Evolutionary conservation across 129 eudicot genomes (phyloP).

Genomic region (Pittosporum tobira): DNA sequence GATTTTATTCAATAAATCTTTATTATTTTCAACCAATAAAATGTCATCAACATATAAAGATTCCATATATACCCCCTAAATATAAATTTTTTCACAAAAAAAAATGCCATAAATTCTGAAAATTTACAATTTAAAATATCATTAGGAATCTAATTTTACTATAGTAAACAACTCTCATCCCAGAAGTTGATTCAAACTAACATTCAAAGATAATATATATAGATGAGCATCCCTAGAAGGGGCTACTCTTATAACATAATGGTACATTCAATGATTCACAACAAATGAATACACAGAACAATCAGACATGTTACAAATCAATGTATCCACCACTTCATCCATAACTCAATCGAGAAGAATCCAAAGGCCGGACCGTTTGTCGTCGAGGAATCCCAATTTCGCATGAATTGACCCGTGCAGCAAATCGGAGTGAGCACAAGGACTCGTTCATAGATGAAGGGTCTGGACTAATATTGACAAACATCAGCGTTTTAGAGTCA

Average conservation of each 20-base stretch:
- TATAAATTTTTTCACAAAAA: too few species aligned
- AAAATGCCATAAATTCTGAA: not conserved
- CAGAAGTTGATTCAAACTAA: not conserved
- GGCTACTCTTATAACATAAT: not conserved
- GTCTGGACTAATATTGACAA: slow-evolving; percentile 59
- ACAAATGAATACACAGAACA: slow-evolving; percentile 19
- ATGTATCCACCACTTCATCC: slow-evolving; percentile 15
- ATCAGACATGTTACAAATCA: slow-evolving; percentile 14
- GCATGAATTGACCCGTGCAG: slow-evolving; percentile 56
- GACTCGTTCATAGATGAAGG: slow-evolving; percentile 47
- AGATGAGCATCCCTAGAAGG: not conserved
- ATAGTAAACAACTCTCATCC: not conserved
- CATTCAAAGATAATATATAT: not conserved
- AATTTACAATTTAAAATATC: too few species aligned
- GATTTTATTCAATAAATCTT: too few species aligned
- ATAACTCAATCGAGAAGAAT: slow-evolving; percentile 46
- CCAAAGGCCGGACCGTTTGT: slow-evolving; percentile 37
- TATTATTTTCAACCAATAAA: too few species aligned
- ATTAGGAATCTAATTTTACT: too few species aligned
- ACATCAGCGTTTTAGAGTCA: slow-evolving; percentile 60
- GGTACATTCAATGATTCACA: not conserved
- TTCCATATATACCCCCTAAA: not conserved
- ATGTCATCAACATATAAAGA: not conserved
- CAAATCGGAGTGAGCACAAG: slow-evolving; percentile 46
- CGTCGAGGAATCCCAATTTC: slow-evolving; percentile 62